Conservation (phyloP, 2,329 filamentous ascomycete genomes). For the Ceratocystis lukuohia region DNA sequence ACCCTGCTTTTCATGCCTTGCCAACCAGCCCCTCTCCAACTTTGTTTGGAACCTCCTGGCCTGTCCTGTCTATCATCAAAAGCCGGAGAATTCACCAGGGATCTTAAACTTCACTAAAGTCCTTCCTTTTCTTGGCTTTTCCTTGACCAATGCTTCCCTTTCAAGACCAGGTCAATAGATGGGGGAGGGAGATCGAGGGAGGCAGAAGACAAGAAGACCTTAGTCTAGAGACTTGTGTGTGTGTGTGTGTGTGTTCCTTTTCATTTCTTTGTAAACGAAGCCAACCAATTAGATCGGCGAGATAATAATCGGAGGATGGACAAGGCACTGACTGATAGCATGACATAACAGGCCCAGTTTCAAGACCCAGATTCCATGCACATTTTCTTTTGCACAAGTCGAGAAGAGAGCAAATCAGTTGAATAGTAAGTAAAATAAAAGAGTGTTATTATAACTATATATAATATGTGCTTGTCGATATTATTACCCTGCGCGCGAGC, state of each 20-base stretch:
- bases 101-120: background rate
- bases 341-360: too few species aligned
- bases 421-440: background rate
- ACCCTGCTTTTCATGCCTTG: too few species aligned
- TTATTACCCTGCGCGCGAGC: conserved; percentile 1
- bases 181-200: too few species aligned
- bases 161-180: background rate
- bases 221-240: background rate
- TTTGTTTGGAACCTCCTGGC: background rate
- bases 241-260: background rate
- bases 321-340: too few species aligned
- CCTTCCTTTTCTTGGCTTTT: background rate
- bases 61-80: background rate
- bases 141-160: too few species aligned
- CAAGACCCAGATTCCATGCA: too few species aligned
- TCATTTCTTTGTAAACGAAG: too few species aligned
- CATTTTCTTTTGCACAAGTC: too few species aligned
- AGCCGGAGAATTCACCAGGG: background rate
- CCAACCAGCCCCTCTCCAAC: too few species aligned
- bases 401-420: background rate
- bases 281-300: too few species aligned
- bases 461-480: background rate
- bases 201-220: background rate
- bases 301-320: too few species aligned
- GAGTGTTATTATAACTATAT: background rate